A percentile compares a stretch with the other conserved stretches of the same genome.
phyloP scores from a whole-genome alignment of 768 basidiomycete genomes.

The Naganishia friedmannii region DNA sequence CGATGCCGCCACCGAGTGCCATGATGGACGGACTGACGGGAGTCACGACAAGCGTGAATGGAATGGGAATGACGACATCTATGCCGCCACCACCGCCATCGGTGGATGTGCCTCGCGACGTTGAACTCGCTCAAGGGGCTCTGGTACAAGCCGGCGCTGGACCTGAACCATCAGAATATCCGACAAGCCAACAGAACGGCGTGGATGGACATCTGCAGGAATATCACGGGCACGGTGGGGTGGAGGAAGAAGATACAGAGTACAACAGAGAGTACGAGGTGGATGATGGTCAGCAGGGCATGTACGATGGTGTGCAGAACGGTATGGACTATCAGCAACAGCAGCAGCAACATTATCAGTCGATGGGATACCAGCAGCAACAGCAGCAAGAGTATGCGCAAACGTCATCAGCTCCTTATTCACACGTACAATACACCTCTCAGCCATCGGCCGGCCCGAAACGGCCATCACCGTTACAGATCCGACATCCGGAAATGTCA shows the following conservation, averaged over 20 bases:
- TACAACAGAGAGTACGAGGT: constrained; percentile 16
- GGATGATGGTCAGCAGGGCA: neutral
- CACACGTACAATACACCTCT: constrained; percentile 19
- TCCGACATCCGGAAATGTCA: constrained; percentile 51
- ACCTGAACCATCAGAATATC: constrained; percentile 3
- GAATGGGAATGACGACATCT: constrained; percentile 18
- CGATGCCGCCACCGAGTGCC: neutral
- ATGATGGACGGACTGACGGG: constrained; percentile 7
- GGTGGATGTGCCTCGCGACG: constrained; percentile 3
- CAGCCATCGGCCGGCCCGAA: constrained; percentile 8
- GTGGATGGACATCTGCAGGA: constrained; percentile 1
- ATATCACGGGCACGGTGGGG: neutral
- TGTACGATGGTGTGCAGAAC: constrained; percentile 26
- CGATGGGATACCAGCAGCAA: constrained; percentile 23
- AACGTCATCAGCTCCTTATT: constrained; percentile 2
- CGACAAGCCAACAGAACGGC: neutral
- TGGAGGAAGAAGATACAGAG: neutral
- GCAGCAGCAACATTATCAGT: constrained; percentile 15
- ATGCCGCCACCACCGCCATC: constrained; percentile 13
- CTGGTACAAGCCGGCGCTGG: constrained; percentile 2
- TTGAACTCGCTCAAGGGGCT: neutral
- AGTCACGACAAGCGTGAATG: neutral
- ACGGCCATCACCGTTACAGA: constrained; percentile 37
- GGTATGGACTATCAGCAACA: constrained; percentile 25
- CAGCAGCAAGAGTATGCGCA: constrained; percentile 23